Conservation (phyloP, 164 flowering plant genomes). For the Sedum album region DNA sequence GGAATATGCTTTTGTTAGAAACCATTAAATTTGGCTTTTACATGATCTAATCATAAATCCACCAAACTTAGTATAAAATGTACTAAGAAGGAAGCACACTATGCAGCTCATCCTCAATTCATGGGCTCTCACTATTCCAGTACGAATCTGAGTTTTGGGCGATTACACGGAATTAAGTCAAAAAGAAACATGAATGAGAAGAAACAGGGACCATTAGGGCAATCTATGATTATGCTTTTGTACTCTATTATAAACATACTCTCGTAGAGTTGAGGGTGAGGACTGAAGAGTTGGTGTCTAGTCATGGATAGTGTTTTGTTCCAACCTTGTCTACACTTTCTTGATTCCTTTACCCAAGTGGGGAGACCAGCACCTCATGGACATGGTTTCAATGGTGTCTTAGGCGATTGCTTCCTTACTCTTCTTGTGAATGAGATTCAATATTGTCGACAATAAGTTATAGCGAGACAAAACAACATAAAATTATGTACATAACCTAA, state of each 20-base stretch:
- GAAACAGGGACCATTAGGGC: neutral
- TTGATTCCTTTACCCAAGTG: neutral
- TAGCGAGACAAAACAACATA: too few species aligned
- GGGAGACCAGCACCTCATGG: too few species aligned
- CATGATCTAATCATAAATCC: neutral
- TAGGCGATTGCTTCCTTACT: too few species aligned
- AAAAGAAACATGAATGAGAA: neutral
- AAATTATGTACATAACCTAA: too few species aligned
- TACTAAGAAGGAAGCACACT: neutral
- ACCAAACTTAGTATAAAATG: neutral
- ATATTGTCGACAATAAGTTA: too few species aligned
- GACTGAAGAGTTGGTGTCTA: neutral
- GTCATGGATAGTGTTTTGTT: neutral
- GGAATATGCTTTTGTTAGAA: neutral
- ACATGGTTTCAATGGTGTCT: too few species aligned
- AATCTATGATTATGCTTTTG: neutral
- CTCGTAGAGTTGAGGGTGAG: neutral
- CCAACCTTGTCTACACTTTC: too few species aligned
- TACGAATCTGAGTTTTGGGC: neutral
- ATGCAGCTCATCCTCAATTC: neutral
- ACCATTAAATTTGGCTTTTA: neutral
- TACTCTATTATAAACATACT: neutral
- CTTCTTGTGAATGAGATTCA: too few species aligned
- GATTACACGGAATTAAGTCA: neutral
- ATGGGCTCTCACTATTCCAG: neutral